A percentile compares a stretch with the other conserved stretches of the same genome.
phyloP scores from a whole-genome alignment of 345 rosid genomes.

The Hibiscus trionum region DNA sequence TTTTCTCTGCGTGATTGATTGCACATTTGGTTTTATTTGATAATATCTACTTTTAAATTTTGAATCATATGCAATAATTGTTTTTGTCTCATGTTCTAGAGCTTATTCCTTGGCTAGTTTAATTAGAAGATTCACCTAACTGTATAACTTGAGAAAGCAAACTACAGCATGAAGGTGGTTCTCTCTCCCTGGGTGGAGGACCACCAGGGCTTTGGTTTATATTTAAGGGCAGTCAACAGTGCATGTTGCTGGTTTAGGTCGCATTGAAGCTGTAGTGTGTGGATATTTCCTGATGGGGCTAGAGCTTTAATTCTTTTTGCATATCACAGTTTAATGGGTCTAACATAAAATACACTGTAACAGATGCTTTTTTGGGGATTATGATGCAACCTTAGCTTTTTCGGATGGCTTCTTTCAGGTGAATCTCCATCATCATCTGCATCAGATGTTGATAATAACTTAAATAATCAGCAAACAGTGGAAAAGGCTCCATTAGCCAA shows the following conservation, averaged over 20 bases:
- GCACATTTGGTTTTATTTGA: background rate
- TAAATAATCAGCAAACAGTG: slow-evolving; percentile 41
- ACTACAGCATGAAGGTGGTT: background rate
- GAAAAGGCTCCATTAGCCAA: slow-evolving; percentile 47
- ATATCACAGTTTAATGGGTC: background rate
- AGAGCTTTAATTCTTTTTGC: background rate
- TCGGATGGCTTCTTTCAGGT: slow-evolving; percentile 39
- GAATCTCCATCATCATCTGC: slow-evolving; percentile 89
- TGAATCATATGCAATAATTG: background rate
- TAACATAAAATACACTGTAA: background rate
- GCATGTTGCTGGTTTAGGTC: background rate
- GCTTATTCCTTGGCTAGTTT: background rate
- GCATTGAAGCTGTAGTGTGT: background rate
- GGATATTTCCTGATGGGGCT: background rate
- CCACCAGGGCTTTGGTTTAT: background rate
- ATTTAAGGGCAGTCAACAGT: background rate
- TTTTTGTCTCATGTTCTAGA: background rate
- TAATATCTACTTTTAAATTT: background rate
- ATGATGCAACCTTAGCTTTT: background rate
- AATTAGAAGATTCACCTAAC: background rate
- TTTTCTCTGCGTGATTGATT: slow-evolving; percentile 3
- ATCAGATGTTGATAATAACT: slow-evolving; percentile 67
- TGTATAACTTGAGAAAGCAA: background rate
- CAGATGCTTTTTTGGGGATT: background rate
- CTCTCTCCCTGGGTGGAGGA: background rate